Base-by-base conservation (phyloP, 495 filamentous ascomycete genomes). In the Niebla homalea region DNA sequence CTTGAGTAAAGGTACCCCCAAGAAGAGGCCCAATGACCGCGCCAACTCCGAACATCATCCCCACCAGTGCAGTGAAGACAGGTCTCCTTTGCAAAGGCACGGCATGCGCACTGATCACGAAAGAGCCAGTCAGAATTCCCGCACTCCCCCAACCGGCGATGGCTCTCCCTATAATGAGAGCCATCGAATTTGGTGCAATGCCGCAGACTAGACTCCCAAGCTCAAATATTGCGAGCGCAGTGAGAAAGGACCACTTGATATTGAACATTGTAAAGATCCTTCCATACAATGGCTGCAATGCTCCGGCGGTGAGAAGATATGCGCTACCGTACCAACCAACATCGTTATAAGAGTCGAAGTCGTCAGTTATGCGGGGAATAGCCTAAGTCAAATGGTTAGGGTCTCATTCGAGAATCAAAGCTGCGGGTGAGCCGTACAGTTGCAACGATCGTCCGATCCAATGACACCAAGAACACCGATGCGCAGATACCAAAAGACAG, bases 211-310 rank as follows among this genome's bases (percentile, higher is more conserved):
- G 60, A 46, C 71, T 78, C 36, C 86, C 85, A 25, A 87, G 44
- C 57, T 88, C 85, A 62, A 90, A 90, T 53, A 92, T 63, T 50
- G 64, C 61, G 49, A 88, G 74, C 39, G 79, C 73, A 11, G 59
- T 52, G 6, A 89, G 63, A 63, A 60, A 62, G 2, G 53, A 48
- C 38, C 43, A 43, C 41, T 63, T 64, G 19, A 65, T 49, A 23
- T 55, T 52, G 45, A 64, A 66, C 44, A 50, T 53, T 4, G 48
- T 55, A 52, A 66, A 66, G 2, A 59, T 38, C 22, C 60, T 60
- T n/a, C 67, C 63, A 29, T 49, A 64, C 6, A 48, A 42, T 15
- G 64, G 54, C 49, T 67, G 63, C 16, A 63, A 55, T 25, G 56
- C 58, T 15, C 70, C 74, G 36, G 70, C 65, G n/a, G 72, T 74